Percentiles rank a stretch among this genome's conserved stretches.
Conservation (phyloP, 2,329 filamentous ascomycete species). For the Gliomastix tumulicola region DNA sequence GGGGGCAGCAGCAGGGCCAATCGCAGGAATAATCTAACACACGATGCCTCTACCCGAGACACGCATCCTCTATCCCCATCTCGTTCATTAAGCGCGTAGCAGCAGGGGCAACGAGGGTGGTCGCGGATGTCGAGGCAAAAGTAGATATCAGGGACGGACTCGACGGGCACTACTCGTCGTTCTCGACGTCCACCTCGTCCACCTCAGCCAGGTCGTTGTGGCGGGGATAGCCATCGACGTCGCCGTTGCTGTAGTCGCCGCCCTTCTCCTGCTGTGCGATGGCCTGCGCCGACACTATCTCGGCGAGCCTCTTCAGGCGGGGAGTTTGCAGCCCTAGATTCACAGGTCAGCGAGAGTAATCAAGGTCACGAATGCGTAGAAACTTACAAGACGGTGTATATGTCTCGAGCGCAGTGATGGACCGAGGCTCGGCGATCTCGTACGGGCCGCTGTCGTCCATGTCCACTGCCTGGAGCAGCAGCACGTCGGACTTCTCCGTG, state of each 20-base stretch:
- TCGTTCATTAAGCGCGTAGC: no score
- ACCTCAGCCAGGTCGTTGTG: slow-evolving; percentile 43
- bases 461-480: slow-evolving; percentile 88
- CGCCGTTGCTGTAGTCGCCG: slow-evolving; percentile 45
- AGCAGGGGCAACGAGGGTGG: no score
- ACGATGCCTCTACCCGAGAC: no score
- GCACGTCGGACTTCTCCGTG: slow-evolving; percentile 95
- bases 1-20: no score
- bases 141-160: no score
- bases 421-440: slow-evolving; percentile 93
- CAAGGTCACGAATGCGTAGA: no score
- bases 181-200: slow-evolving; percentile 42
- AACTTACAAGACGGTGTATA: slow-evolving; percentile 92
- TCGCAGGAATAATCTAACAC: no score
- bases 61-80: no score
- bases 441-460: slow-evolving; percentile 99
- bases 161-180: no score
- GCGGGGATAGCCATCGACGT: slow-evolving; percentile 30
- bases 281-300: slow-evolving; percentile 94
- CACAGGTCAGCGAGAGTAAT: slow-evolving; percentile 11
- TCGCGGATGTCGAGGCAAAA: no score
- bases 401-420: slow-evolving; percentile 93
- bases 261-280: slow-evolving; percentile 91
- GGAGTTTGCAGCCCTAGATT: slow-evolving; percentile 86
- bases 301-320: slow-evolving; percentile 88